A percentile compares a stretch with the other conserved stretches of the same genome.
Conservation (phyloP, 176 grass and related monocot genomes). For the Carex cristatella region DNA sequence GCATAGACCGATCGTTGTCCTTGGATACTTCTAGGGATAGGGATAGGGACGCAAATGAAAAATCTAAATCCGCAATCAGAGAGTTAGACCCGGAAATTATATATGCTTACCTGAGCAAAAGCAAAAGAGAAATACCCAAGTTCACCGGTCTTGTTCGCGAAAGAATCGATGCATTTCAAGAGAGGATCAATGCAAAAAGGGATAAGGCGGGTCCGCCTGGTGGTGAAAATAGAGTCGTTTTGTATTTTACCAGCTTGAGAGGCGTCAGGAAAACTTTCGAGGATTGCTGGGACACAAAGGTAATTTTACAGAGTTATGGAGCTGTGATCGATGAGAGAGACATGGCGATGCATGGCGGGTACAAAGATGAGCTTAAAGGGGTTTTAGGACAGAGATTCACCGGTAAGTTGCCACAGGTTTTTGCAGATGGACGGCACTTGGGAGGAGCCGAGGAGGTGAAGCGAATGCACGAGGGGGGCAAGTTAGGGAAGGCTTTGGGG, state of each 20-base stretch:
- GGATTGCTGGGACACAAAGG: conserved; percentile 61
- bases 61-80: conserved; percentile 13
- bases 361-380: conserved; percentile 74
- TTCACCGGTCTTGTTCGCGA: conserved; percentile 63
- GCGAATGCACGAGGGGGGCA: conserved; percentile 66
- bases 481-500: conserved; percentile 39
- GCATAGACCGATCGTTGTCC: conserved; percentile 26
- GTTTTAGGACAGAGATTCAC: conserved; percentile 23
- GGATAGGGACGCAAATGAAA: not conserved
- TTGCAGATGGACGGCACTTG: conserved; percentile 53
- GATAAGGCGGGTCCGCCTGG: conserved; percentile 36
- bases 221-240: conserved; percentile 41
- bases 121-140: conserved; percentile 49
- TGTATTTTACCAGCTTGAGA: conserved; percentile 85
- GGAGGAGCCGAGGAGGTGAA: conserved; percentile 65
- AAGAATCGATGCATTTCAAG: conserved; percentile 63
- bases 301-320: conserved; percentile 65
- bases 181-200: conserved; percentile 64
- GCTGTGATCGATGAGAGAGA: conserved; percentile 81
- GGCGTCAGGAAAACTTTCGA: conserved; percentile 83
- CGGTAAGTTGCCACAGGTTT: conserved; percentile 55
- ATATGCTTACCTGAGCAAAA: conserved; percentile 44
- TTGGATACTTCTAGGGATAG: conserved; percentile 2
- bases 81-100: conserved; percentile 60
- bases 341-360: conserved; percentile 74